phyloP scores from a whole-genome alignment of 148 eudicot genomes.

The Vaccinium darrowii region DNA sequence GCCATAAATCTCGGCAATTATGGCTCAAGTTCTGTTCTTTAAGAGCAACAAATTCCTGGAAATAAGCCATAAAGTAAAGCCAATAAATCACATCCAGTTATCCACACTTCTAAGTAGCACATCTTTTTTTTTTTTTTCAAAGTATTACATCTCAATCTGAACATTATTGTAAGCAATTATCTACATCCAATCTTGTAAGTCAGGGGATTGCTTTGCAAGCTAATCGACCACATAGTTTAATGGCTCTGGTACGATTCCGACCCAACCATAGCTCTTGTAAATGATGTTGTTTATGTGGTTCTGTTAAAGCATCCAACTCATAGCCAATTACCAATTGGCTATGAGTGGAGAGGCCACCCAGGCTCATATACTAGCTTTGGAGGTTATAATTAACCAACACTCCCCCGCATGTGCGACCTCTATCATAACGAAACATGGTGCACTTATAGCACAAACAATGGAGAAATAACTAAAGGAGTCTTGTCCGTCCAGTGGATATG shows the following conservation, averaged over 20 bases:
- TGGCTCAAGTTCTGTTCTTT: conserved; percentile 96
- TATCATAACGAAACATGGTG: too few relatives aligned
- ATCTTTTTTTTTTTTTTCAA: neutral
- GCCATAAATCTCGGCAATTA: conserved; percentile 95
- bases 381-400: too few relatives aligned
- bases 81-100: neutral
- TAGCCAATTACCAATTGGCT: too few relatives aligned
- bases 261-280: conserved; percentile 97
- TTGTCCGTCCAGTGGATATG: conserved; percentile 64
- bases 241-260: conserved; percentile 75
- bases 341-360: too few relatives aligned
- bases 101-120: neutral
- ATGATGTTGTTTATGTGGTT: neutral
- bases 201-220: conserved; percentile 95
- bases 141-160: neutral
- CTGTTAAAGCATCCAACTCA: too few relatives aligned
- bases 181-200: conserved; percentile 86
- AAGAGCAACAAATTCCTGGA: conserved; percentile 78
- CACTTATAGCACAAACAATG: too few relatives aligned
- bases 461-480: too few relatives aligned
- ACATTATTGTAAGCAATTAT: neutral
- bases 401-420: too few relatives aligned
- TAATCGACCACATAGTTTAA: conserved; percentile 85
- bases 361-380: too few relatives aligned
- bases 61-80: conserved; percentile 12